Percentiles rank a stretch among this genome's conserved stretches.
phyloP scores from a whole-genome alignment of 2,329 filamentous ascomycete species.

The Coniochaeta sp. region DNA sequence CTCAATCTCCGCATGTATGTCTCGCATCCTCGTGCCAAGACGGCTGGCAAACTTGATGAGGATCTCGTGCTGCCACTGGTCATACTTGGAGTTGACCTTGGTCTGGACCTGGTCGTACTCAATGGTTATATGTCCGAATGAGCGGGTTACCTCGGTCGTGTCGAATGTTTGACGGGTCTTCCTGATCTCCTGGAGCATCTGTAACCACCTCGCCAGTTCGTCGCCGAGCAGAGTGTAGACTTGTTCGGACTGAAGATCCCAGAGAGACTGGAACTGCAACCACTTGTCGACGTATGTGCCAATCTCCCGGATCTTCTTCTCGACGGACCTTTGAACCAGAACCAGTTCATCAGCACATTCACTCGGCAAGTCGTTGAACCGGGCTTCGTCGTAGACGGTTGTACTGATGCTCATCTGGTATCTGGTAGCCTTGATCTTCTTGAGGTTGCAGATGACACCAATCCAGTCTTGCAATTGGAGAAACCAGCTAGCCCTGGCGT shows the following conservation, averaged over 20 bases:
- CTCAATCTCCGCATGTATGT: slow-evolving; percentile 86
- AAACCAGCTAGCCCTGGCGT: slow-evolving; percentile 88
- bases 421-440: slow-evolving; percentile 88
- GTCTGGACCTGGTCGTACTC: slow-evolving; percentile 98
- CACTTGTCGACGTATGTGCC: slow-evolving; percentile 90
- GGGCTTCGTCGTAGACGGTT: slow-evolving; percentile 53
- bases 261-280: slow-evolving; percentile 96
- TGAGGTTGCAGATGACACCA: slow-evolving; percentile 82
- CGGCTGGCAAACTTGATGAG: slow-evolving; percentile 86
- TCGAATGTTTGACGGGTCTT: slow-evolving; percentile 96
- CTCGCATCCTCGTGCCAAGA: slow-evolving; percentile 82
- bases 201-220: slow-evolving; percentile 86
- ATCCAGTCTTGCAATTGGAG: slow-evolving; percentile 90
- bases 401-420: slow-evolving; percentile 85
- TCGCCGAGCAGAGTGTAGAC: slow-evolving; percentile 90
- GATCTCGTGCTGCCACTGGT: slow-evolving; percentile 99
- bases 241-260: slow-evolving; percentile 94
- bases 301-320: slow-evolving; percentile 74
- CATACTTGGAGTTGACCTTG: slow-evolving; percentile 98
- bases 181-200: slow-evolving; percentile 92
- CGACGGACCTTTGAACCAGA: slow-evolving; percentile 75
- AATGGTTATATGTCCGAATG: slow-evolving; percentile 89
- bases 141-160: slow-evolving; percentile 86
- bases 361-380: slow-evolving; percentile 79
- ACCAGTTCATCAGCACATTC: slow-evolving; percentile 74